Base-by-base conservation (phyloP, 305 asterid genomes). In the Rubia balearica region DNA sequence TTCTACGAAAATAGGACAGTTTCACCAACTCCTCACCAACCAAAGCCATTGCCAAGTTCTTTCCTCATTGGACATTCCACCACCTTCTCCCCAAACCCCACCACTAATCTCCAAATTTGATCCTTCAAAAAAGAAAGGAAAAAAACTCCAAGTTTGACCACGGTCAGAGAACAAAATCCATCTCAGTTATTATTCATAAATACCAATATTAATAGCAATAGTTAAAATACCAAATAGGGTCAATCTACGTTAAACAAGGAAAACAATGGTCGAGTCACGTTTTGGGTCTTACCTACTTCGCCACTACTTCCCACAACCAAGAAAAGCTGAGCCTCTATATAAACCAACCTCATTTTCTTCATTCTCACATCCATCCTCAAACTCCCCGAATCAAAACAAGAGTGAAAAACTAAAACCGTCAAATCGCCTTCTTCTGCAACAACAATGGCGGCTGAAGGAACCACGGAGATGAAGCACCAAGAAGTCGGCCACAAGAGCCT, bases 401-500 rank as follows among this genome's bases (percentile, higher is more conserved):
- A 27, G 30, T 27, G 2, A 27, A 27, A 27, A 27, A 27, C 30
- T 27, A 30, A 30, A 1, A 13, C 21, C 66, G 16, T 3, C 8
- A 3, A 38, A 7, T 4, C 22, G 0, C 40, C 30, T 21, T n/a
- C 48, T 11, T 61, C 38, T 30, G n/a, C 36, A 2, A 7, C 33
- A 46, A 30, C 24, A 61, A 65, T 7, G 1, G 69, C 73, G 74
- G 81, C 77, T 8, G 56, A 61, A 36, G 74, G 65, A 73, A 67
- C 63, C 27, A 77, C 69, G 1, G 68, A 68, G 61, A 71, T 74
- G 14, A 76, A 79, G 70, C 86, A 83, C 49, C 81, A 75, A 71
- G 83, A 83, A 71, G 84, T 80, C 74, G 87, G 83, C 46, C 84
- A 80, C 70, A 81, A 80, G 75, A 78, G 85, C 48, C 87, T 80